A percentile compares a stretch with the other conserved stretches of the same genome.
These are phyloP conservation scores for Epicoccum sorghinum DNA, from an alignment of 2,329 filamentous ascomycete genomes.

Conservation along the genomic window DNA sequence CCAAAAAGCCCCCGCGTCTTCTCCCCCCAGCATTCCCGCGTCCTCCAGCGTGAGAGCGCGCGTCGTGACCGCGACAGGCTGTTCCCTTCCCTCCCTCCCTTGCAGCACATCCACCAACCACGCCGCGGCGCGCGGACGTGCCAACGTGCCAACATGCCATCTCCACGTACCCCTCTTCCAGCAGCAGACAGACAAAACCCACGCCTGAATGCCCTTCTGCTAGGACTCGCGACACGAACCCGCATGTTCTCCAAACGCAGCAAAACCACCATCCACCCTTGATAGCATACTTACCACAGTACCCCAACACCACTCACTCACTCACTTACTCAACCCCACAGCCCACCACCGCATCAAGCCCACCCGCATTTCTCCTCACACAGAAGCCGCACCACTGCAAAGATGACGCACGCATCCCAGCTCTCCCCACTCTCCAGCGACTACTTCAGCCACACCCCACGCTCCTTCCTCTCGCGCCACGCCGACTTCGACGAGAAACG, in stretches of 20 bases:
- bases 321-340: too few relatives aligned
- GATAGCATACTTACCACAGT: too few relatives aligned
- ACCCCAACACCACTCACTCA: too few relatives aligned
- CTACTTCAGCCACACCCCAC: constrained; percentile 9
- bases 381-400: background rate
- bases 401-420: constrained; percentile 6
- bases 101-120: background rate
- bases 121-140: background rate
- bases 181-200: too few relatives aligned
- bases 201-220: too few relatives aligned
- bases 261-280: background rate
- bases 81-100: background rate
- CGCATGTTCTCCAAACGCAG: background rate
- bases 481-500: background rate
- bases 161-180: background rate
- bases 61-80: background rate
- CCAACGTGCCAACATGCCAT: background rate
- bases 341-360: too few relatives aligned
- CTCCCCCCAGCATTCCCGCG: background rate
- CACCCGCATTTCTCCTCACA: too few relatives aligned
- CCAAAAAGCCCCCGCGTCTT: background rate
- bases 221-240: background rate
- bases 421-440: background rate
- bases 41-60: background rate
- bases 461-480: constrained; percentile 2